These are phyloP conservation scores for Hawksworthiomyces lignivorus DNA, from an alignment of 2,329 filamentous ascomycete genomes.

Conservation along the genomic window DNA sequence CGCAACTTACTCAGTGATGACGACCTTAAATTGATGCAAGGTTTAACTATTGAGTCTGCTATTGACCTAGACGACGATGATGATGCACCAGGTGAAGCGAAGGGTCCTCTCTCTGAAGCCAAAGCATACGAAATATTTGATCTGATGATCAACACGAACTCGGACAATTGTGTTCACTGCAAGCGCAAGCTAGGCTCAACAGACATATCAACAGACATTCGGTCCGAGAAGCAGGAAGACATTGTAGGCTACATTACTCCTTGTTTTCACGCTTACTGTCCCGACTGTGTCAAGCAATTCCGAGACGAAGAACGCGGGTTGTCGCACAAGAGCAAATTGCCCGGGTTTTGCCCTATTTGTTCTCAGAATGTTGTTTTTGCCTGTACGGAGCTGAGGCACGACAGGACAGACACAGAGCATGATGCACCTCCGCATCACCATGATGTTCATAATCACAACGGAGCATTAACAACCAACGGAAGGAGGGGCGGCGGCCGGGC, in stretches of 20 bases:
- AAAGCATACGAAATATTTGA: slow-evolving; percentile 82
- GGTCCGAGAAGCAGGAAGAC: slow-evolving; percentile 53
- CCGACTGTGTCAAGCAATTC: slow-evolving; percentile 58
- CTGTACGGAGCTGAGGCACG: slow-evolving; percentile 61
- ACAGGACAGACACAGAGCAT: slow-evolving; percentile 50
- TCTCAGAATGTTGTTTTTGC: slow-evolving; percentile 52
- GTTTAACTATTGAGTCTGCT: slow-evolving; percentile 73
- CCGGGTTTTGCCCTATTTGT: slow-evolving; percentile 61
- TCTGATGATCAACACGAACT: slow-evolving; percentile 74
- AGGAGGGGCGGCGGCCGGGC: background rate
- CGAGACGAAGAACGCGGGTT: slow-evolving; percentile 40
- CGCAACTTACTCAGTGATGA: slow-evolving; percentile 80
- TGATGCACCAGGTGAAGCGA: slow-evolving; percentile 35
- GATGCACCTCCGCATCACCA: slow-evolving; percentile 37
- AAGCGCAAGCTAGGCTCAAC: slow-evolving; percentile 48
- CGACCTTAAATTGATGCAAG: slow-evolving; percentile 72
- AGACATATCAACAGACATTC: slow-evolving; percentile 42
- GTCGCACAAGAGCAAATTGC: slow-evolving; percentile 32
- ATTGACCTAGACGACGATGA: slow-evolving; percentile 83
- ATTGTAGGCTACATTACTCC: slow-evolving; percentile 72
- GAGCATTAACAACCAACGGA: background rate
- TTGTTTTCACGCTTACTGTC: slow-evolving; percentile 81
- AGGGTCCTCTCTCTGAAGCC: slow-evolving; percentile 52
- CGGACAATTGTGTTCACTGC: slow-evolving; percentile 66
- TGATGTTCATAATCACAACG: background rate